Evolutionary conservation across 768 basidiomycete genomes (phyloP).

Genomic region (Lactarius hengduanensis): DNA sequence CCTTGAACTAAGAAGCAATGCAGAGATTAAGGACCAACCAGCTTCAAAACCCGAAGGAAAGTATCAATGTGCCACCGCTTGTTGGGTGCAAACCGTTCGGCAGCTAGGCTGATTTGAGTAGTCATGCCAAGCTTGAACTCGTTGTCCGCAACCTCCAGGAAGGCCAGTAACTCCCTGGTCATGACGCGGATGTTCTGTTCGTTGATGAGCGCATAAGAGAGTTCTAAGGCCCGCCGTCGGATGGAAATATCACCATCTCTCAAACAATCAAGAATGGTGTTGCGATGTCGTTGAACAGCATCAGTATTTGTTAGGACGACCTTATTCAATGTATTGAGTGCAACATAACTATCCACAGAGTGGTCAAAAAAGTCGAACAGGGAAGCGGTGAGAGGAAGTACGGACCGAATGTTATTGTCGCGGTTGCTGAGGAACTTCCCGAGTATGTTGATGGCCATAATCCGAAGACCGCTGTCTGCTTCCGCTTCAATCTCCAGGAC

Average conservation of each 20-base stretch:
- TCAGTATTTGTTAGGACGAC: conserved; percentile 97
- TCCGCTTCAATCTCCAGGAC: conserved; percentile 84
- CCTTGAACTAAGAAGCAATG: not conserved
- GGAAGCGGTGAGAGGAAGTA: conserved; percentile 11
- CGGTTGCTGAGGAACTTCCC: conserved; percentile 97
- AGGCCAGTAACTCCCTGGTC: conserved; percentile 88
- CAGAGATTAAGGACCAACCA: conserved; percentile 51
- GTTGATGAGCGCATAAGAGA: conserved; percentile 96
- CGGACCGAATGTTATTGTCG: conserved; percentile 97
- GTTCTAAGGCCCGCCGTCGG: conserved; percentile 90
- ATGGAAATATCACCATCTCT: conserved; percentile 99
- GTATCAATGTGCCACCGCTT: conserved; percentile 99
- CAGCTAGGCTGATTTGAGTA: conserved; percentile 93
- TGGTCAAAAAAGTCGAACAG: not conserved
- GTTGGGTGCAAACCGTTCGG: conserved; percentile 95
- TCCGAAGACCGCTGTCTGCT: conserved; percentile 90
- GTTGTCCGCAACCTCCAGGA: conserved; percentile 97
- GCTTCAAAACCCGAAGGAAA: conserved; percentile 84
- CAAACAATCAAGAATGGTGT: conserved; percentile 97
- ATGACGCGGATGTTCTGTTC: conserved; percentile 91
- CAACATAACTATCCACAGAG: conserved; percentile 72
- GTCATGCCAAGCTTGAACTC: conserved; percentile 99
- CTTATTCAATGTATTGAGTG: conserved; percentile 96
- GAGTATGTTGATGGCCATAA: conserved; percentile 99
- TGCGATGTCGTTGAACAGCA: conserved; percentile 96